Conservation (phyloP, 345 rosid genomes). For the Citrus sinensis region DNA sequence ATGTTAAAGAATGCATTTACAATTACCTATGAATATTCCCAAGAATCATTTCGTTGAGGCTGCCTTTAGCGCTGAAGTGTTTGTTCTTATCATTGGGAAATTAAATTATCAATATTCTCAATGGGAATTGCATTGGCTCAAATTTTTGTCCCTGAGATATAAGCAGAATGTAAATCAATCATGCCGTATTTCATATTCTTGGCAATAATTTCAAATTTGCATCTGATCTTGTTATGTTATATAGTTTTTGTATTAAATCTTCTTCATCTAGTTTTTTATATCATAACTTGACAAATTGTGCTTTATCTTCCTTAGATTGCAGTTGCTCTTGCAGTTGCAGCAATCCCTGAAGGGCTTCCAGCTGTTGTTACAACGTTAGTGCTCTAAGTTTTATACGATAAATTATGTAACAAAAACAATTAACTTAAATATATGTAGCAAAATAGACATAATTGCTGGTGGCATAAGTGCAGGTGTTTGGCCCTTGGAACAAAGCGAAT, state of each 20-base stretch:
- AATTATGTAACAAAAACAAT: neutral
- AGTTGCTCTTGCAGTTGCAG: slow-evolving; percentile 99
- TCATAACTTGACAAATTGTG: slow-evolving; percentile 14
- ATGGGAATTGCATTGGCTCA: neutral
- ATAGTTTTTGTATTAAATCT: neutral
- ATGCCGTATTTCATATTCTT: neutral
- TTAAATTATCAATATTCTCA: neutral
- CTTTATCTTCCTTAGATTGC: slow-evolving; percentile 73
- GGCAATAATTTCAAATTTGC: neutral
- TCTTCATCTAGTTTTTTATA: neutral
- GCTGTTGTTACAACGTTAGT: slow-evolving; percentile 99
- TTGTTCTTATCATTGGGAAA: neutral
- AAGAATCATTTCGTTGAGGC: neutral
- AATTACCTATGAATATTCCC: neutral
- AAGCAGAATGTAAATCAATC: neutral
- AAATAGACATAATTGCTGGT: neutral
- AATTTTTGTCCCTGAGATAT: neutral
- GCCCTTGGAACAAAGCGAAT: slow-evolving; percentile 99
- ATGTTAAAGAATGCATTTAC: neutral
- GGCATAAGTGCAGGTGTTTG: slow-evolving; percentile 62
- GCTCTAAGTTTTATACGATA: slow-evolving; percentile 11
- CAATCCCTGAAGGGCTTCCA: slow-evolving; percentile 99
- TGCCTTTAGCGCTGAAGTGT: neutral
- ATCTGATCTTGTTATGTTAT: neutral
- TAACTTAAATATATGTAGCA: neutral